A percentile compares a stretch with the other conserved stretches of the same genome.
phyloP scores from a whole-genome alignment of 352 stramenopile genomes.

The Halophytophthora polymorphica region DNA sequence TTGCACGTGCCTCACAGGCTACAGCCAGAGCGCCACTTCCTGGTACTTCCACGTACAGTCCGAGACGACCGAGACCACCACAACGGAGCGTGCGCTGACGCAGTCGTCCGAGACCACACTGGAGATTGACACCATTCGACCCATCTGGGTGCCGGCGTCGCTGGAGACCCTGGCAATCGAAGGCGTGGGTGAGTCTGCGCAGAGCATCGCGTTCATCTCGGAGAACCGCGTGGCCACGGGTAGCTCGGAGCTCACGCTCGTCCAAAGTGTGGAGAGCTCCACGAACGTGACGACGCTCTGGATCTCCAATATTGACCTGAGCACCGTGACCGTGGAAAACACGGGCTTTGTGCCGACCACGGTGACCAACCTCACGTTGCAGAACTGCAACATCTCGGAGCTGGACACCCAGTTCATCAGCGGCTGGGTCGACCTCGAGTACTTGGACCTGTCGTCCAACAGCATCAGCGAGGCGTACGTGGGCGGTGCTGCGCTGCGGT shows the following conservation, averaged over 20 bases:
- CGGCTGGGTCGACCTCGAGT: slow-evolving; percentile 21
- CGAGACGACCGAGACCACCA: slow-evolving; percentile 14
- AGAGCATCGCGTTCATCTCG: slow-evolving; percentile 22
- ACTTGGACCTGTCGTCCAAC: slow-evolving; percentile 41
- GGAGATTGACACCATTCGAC: slow-evolving; percentile 23
- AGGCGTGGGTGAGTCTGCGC: slow-evolving; percentile 9
- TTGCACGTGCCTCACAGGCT: slow-evolving; percentile 38
- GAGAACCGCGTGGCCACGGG: slow-evolving; percentile 23
- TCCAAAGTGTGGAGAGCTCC: slow-evolving; percentile 21
- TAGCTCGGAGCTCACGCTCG: slow-evolving; percentile 16
- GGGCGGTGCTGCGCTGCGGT: slow-evolving; percentile 15
- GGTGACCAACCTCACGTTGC: slow-evolving; percentile 35
- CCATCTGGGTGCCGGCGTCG: slow-evolving; percentile 29
- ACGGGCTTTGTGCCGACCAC: slow-evolving; percentile 32
- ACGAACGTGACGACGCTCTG: slow-evolving; percentile 27
- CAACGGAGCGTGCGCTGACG: slow-evolving; percentile 15
- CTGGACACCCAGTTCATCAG: slow-evolving; percentile 29
- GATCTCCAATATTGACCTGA: slow-evolving; percentile 32
- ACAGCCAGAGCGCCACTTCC: slow-evolving; percentile 14
- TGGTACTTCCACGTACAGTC: slow-evolving; percentile 29
- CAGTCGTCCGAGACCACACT: slow-evolving; percentile 23
- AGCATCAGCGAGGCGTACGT: slow-evolving; percentile 25
- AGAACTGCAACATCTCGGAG: slow-evolving; percentile 44
- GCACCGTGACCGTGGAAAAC: slow-evolving; percentile 16
- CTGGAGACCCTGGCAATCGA: slow-evolving; percentile 26